Evolutionary conservation across 345 rosid species (phyloP).

Genomic region (Gossypium mustelinum): DNA sequence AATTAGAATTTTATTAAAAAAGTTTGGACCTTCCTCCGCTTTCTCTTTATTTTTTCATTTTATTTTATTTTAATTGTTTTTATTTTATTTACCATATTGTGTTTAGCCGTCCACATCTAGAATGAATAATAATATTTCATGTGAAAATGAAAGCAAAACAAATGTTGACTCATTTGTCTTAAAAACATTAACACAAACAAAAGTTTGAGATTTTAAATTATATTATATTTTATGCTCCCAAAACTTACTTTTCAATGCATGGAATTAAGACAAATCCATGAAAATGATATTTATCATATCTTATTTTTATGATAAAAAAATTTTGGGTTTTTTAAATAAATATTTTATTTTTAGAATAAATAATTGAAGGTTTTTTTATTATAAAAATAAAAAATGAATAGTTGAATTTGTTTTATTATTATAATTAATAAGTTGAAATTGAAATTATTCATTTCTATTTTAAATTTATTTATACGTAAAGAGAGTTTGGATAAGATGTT

Average conservation of each 20-base stretch:
- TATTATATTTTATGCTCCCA: neutral
- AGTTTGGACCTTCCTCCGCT: neutral
- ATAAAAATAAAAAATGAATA: too few species aligned
- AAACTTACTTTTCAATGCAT: neutral
- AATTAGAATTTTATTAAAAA: neutral
- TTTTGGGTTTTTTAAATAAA: neutral
- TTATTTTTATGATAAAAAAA: neutral
- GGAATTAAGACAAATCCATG: neutral
- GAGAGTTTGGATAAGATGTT: too few species aligned
- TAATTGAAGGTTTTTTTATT: too few species aligned
- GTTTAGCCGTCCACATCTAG: conserved; percentile 8
- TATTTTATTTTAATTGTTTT: neutral
- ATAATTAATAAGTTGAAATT: too few species aligned
- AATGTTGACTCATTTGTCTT: neutral
- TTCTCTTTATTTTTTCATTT: neutral
- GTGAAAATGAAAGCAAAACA: neutral
- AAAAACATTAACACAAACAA: neutral
- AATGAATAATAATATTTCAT: neutral
- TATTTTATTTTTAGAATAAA: neutral
- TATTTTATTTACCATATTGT: neutral
- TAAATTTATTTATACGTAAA: too few species aligned
- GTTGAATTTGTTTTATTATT: too few species aligned
- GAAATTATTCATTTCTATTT: too few species aligned
- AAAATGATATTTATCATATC: neutral
- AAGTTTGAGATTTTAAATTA: neutral